Base-by-base conservation (phyloP, 2,329 filamentous ascomycete species). In the Huntiella savannae region DNA sequence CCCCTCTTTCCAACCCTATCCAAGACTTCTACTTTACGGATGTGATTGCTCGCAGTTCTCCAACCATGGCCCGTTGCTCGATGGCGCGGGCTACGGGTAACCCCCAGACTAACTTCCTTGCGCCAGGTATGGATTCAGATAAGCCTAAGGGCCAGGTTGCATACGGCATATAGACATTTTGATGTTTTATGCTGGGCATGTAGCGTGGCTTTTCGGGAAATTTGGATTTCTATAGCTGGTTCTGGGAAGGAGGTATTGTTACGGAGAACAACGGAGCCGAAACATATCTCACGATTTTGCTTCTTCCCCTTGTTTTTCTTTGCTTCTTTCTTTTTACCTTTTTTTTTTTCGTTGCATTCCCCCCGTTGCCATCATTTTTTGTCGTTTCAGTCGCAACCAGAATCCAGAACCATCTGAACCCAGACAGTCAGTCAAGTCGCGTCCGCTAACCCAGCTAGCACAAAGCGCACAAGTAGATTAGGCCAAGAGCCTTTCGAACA, bases 21-120 rank as follows among this genome's bases (percentile, higher is more conserved):
- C 79, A 94, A 57, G 84, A 98, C 69, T 98, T 98, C 64, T 98
- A 87, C 69, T 94, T 96, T 65, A 98, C 91, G 62, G 88, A 98
- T 65, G 77, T 80, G 49, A 95, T 98, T 63, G 93, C 87, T 35
- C 79, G 91, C 73, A 95, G 87, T 69, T 95, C 87, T 52, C 87
- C 91, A 44, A 98, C 91, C 49, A 98, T 98, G 91, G 91, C 91
- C 50, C 82, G 91, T 60, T 95, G 86, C 71, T 93, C 86, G 43
- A 88, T 84, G 45, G 82, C 87, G 54, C 96, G 95, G 73, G 82
- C 80, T 49, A 78, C 77, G 7, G 77, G 79, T 51, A 82, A 86
- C 64, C 74, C 80, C 48, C 70, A 82, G 61, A 86, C 77, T 47
- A 84, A 86, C 64, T 75, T 84, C 54, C 80, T 86, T 78, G 80